phyloP scores from a whole-genome alignment of 371 early-diverging fungal genomes.

The Rhizomucor miehei region DNA sequence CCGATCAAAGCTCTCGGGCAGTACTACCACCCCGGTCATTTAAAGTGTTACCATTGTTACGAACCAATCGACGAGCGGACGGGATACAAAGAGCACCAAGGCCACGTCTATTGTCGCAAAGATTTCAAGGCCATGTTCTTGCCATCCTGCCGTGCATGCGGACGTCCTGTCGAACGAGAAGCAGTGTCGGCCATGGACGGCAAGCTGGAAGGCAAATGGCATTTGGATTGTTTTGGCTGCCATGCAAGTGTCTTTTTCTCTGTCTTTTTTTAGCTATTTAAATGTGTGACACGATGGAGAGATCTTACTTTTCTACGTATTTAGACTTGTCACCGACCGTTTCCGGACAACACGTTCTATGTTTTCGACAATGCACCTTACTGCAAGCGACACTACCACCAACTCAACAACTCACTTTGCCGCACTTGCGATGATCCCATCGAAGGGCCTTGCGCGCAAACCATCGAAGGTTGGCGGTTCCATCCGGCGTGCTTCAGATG shows the following conservation, averaged over 20 bases:
- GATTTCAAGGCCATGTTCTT: constrained; percentile 68
- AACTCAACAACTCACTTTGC: constrained; percentile 79
- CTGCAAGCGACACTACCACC: constrained; percentile 82
- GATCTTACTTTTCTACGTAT: not conserved
- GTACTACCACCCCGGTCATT: constrained; percentile 66
- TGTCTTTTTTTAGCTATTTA: not conserved
- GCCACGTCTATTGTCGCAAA: constrained; percentile 70
- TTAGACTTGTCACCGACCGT: constrained; percentile 69
- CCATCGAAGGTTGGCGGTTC: constrained; percentile 63
- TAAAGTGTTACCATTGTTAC: constrained; percentile 66
- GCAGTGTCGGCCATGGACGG: constrained; percentile 78
- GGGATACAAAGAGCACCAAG: constrained; percentile 72
- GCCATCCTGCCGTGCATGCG: constrained; percentile 71
- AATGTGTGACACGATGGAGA: not conserved
- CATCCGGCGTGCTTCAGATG: constrained; percentile 48
- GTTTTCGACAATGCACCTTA: constrained; percentile 80
- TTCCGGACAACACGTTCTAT: constrained; percentile 87
- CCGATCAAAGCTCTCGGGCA: constrained; percentile 63
- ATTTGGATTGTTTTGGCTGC: constrained; percentile 56
- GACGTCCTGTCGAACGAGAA: constrained; percentile 64
- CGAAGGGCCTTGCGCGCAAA: constrained; percentile 83
- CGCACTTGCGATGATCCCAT: constrained; percentile 74
- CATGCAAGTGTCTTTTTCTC: constrained; percentile 35
- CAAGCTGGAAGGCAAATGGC: constrained; percentile 80
- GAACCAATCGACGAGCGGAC: constrained; percentile 65